Evolutionary conservation across 345 rosid species (phyloP).

Genomic region (Ricinus communis): DNA sequence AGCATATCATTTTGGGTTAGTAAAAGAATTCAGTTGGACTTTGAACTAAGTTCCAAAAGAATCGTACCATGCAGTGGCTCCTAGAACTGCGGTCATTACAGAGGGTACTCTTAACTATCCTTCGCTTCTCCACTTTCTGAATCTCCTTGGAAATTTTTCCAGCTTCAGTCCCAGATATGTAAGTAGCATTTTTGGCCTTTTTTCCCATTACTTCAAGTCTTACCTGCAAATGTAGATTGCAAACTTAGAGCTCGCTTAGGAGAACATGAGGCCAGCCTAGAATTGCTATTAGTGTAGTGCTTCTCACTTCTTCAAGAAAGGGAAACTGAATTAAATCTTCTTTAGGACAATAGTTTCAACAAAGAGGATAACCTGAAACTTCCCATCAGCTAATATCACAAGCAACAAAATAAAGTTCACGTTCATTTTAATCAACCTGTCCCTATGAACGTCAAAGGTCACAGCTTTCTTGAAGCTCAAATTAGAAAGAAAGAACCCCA

Average conservation of each 20-base stretch:
- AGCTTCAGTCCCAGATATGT: constrained; percentile 83
- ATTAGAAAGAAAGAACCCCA: not conserved
- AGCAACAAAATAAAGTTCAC: not conserved
- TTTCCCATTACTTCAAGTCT: constrained; percentile 97
- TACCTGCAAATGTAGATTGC: constrained; percentile 42
- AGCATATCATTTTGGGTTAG: not conserved
- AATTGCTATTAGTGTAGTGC: not conserved
- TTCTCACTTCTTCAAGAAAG: no score
- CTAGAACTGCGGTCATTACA: constrained; percentile 94
- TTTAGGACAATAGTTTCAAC: no score
- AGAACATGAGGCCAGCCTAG: no score
- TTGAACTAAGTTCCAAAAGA: not conserved
- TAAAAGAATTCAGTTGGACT: not conserved
- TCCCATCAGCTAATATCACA: not conserved
- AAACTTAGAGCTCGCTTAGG: not conserved
- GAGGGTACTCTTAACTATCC: constrained; percentile 87
- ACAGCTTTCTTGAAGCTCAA: not conserved
- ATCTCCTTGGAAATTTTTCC: constrained; percentile 87
- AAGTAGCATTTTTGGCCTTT: constrained; percentile 89
- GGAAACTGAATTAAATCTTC: no score
- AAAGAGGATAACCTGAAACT: not conserved
- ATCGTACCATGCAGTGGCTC: constrained; percentile 91
- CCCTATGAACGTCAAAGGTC: not conserved
- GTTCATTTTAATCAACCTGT: not conserved
- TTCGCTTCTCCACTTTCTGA: constrained; percentile 90